Percentiles rank a stretch among this genome's conserved stretches.
Evolutionary conservation across 2,329 filamentous ascomycete genomes (phyloP).

Genomic region (Coniochaeta sp.): DNA sequence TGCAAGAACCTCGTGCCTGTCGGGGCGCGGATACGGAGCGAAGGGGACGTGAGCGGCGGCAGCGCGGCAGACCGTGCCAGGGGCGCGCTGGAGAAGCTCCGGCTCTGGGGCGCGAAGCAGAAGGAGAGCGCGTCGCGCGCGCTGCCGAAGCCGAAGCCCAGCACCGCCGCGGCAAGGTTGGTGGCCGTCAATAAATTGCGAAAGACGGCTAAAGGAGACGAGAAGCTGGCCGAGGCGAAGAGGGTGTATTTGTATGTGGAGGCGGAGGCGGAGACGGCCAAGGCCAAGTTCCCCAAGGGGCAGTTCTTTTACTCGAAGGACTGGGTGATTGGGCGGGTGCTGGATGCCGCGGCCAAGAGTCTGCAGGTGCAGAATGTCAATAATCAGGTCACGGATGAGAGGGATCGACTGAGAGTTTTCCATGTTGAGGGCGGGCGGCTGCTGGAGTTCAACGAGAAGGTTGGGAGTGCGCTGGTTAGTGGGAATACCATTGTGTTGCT

Average conservation of each 20-base stretch:
- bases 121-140: slow-evolving; percentile 52
- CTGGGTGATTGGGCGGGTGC: slow-evolving; percentile 80
- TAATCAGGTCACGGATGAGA: slow-evolving; percentile 68
- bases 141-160: slow-evolving; percentile 57
- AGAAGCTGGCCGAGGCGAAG: slow-evolving; percentile 72
- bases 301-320: slow-evolving; percentile 76
- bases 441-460: slow-evolving; percentile 81
- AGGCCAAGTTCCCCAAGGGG: slow-evolving; percentile 73
- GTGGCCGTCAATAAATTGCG: slow-evolving; percentile 73
- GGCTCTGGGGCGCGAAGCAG: slow-evolving; percentile 74
- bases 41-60: slow-evolving; percentile 27
- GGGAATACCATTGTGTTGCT: slow-evolving; percentile 89
- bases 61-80: slow-evolving; percentile 58
- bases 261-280: slow-evolving; percentile 79
- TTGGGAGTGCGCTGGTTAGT: slow-evolving; percentile 64
- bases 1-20: slow-evolving; percentile 67
- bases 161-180: slow-evolving; percentile 55
- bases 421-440: slow-evolving; percentile 86
- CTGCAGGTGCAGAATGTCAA: slow-evolving; percentile 80
- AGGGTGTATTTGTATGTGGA: slow-evolving; percentile 88
- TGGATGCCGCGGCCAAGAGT: slow-evolving; percentile 71
- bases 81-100: slow-evolving; percentile 69
- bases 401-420: slow-evolving; percentile 78
- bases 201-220: slow-evolving; percentile 83
- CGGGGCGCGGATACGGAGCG: slow-evolving; percentile 32